Evolutionary conservation across 1,139 yeast species (phyloP), one percentile per base, ranked within the genome.

Genomic region (Nakaseomyces glabratus): DNA sequence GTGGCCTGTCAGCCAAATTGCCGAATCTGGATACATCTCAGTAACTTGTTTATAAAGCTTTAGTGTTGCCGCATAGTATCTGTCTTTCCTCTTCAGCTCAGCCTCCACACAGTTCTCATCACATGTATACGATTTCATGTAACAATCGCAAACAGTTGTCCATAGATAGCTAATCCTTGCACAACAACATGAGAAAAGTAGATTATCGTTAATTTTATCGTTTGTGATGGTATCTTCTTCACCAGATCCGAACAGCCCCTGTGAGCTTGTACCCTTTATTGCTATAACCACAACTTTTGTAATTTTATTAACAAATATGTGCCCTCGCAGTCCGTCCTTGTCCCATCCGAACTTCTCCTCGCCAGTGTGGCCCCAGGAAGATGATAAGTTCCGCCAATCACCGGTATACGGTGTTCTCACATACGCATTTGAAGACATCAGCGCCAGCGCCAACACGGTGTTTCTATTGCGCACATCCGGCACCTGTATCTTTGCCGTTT

Each of bases 111-210:
- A 90, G 41, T 71, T 73, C 57, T 85, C 93, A 56, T 85, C 80
- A 58, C 99, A 90, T 0, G 93, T 84, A 56, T 84, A 85, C 0
- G 95, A 73, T 39, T 73, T 76, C 43, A 77, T 75, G 54, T 80
- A 88, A 55, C 99, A 90, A 58, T 86, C 96, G 60, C 99, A 90
- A 1, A 88, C 97, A 0, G 97, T 82, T 6, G 78, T 76, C 98
- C 98, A 93, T 60, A 85, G 62, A 48, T 86, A 88, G 37, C 93
- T 75, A 6, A 90, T 79, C 24, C 97, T 68, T 1, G 96, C 98
- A 62, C 99, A 90, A 58, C 99, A 90, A 57, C 99, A 90, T 12
- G 94, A 82, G 55, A 90, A 90, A 30, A 90, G 60, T 37, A 90
- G 57, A 54, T 90, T 90, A 55, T 93, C 98, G 55, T 90, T 90